Conservation (phyloP, 2,329 filamentous ascomycete species). For the Verticillium zaregamsianum region DNA sequence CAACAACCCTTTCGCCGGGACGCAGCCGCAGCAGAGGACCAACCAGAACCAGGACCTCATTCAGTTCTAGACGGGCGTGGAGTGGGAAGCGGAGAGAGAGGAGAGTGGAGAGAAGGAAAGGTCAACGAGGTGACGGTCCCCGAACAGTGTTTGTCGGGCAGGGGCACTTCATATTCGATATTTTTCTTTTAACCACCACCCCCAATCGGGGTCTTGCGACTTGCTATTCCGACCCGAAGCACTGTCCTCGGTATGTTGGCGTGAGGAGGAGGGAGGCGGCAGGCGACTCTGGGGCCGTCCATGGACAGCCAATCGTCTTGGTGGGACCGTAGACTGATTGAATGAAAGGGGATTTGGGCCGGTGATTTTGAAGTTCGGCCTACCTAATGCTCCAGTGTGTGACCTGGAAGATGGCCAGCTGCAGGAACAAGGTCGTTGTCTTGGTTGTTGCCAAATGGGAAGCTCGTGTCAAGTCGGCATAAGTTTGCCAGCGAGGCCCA, state of each 20-base stretch:
- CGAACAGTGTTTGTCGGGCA: not conserved
- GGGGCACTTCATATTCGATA: not conserved
- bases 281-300: not conserved
- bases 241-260: not conserved
- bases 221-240: not conserved
- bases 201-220: not conserved
- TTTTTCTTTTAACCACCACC: not conserved
- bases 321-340: not conserved
- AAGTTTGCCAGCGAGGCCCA: not conserved
- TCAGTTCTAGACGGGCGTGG: constrained; percentile 45
- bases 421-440: not conserved
- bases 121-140: not conserved
- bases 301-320: not conserved
- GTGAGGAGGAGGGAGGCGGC: not conserved
- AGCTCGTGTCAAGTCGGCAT: not conserved
- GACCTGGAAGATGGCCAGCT: not conserved
- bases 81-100: not conserved
- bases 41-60: constrained; percentile 56
- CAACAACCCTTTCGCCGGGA: constrained; percentile 57
- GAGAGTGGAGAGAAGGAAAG: not conserved
- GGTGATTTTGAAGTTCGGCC: not conserved
- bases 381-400: not conserved
- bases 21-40: constrained; percentile 43
- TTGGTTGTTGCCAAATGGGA: not conserved
- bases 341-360: not conserved